Evolutionary conservation across 352 stramenopile genomes (phyloP).

Genomic region (Aphanomyces euteiches): DNA sequence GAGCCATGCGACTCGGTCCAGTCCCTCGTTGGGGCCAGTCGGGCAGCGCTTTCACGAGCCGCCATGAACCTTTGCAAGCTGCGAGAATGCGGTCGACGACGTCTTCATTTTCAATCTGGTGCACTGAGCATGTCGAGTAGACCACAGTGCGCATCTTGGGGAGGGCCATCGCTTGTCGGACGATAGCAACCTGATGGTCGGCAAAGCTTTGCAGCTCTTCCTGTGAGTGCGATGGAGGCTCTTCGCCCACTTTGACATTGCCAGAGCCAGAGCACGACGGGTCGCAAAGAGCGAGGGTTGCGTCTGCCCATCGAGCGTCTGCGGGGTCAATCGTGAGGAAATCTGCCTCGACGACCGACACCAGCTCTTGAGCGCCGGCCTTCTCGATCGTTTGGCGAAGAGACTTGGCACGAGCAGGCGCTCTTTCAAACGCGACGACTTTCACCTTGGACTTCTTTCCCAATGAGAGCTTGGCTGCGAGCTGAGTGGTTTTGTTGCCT

Average conservation of each 20-base stretch:
- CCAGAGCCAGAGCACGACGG: slow-evolving; percentile 96
- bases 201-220: slow-evolving; percentile 22
- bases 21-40: slow-evolving; percentile 75
- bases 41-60: slow-evolving; percentile 46
- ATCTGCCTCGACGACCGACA: slow-evolving; percentile 73
- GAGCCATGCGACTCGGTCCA: slow-evolving; percentile 48
- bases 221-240: background rate
- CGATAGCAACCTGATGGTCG: slow-evolving; percentile 28
- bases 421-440: slow-evolving; percentile 95
- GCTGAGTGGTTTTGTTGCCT: slow-evolving; percentile 98
- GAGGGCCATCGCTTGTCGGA: slow-evolving; percentile 72
- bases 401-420: slow-evolving; percentile 77
- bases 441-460: slow-evolving; percentile 49
- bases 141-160: slow-evolving; percentile 74
- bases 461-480: slow-evolving; percentile 87
- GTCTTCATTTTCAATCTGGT: slow-evolving; percentile 94
- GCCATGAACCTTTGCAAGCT: slow-evolving; percentile 48
- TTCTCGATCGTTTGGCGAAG: slow-evolving; percentile 86
- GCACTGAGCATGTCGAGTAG: slow-evolving; percentile 97
- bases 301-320: slow-evolving; percentile 75
- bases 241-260: slow-evolving; percentile 38
- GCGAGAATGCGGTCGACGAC: slow-evolving; percentile 88
- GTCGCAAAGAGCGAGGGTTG: slow-evolving; percentile 92
- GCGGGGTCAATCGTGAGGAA: slow-evolving; percentile 88
- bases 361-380: slow-evolving; percentile 60